Conservation (phyloP, 2,329 filamentous ascomycete genomes). For the Ceratocystis diversiconidia region DNA sequence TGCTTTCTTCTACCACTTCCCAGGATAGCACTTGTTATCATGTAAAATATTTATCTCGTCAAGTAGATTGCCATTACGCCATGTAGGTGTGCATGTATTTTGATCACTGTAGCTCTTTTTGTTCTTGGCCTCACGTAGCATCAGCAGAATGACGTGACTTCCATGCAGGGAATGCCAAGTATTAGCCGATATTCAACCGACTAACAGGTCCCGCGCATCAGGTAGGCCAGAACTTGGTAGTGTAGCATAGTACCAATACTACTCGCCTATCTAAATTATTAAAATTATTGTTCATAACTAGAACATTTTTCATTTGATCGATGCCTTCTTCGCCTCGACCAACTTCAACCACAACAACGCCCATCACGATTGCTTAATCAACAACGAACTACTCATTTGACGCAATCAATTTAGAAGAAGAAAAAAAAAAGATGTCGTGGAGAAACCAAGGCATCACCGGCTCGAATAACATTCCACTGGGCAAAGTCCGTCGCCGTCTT, state of each 20-base stretch:
- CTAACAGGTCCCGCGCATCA: background rate
- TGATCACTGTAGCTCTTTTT: background rate
- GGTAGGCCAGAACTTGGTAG: background rate
- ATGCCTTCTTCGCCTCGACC: background rate
- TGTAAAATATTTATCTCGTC: no score
- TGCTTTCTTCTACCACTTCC: background rate
- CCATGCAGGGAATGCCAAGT: background rate
- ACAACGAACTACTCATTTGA: background rate
- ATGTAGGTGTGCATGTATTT: background rate
- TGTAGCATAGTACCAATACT: background rate
- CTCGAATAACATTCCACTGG: slow-evolving; percentile 94
- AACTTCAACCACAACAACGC: background rate
- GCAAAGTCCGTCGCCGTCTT: slow-evolving; percentile 67
- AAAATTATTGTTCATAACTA: background rate
- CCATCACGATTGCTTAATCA: background rate
- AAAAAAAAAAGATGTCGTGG: slow-evolving; percentile 43
- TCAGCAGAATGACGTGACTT: background rate
- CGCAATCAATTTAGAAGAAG: no score
- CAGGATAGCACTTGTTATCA: background rate
- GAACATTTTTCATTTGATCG: slow-evolving; percentile 5
- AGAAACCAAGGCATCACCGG: slow-evolving; percentile 77
- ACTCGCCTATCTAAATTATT: background rate
- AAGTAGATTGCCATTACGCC: background rate
- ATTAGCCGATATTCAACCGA: background rate
- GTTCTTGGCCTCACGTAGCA: background rate